phyloP scores from a whole-genome alignment of 208 protist genomes.

The Leishmania major region DNA sequence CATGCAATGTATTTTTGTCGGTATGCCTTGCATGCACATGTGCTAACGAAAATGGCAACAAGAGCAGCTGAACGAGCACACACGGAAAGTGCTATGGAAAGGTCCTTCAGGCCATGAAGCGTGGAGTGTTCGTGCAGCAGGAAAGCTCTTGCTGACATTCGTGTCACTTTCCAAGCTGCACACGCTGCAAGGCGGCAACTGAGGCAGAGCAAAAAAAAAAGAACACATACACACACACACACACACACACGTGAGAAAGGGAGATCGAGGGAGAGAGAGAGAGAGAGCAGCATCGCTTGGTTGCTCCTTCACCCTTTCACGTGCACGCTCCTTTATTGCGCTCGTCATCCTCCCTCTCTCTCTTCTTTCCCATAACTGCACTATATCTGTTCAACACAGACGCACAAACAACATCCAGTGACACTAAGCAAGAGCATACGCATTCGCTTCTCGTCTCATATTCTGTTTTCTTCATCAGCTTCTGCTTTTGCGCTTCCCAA shows the following conservation, averaged over 20 bases:
- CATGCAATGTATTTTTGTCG: background rate
- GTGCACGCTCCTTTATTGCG: background rate
- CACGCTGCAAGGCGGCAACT: background rate
- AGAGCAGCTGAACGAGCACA: background rate
- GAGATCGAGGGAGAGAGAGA: background rate
- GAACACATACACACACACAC: background rate
- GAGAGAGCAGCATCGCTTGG: background rate
- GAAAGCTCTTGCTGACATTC: background rate
- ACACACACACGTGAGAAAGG: background rate
- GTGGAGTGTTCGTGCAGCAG: background rate
- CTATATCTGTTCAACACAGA: background rate
- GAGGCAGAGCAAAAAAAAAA: background rate
- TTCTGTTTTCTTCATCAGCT: background rate
- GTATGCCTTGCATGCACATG: background rate
- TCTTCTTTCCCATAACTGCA: background rate
- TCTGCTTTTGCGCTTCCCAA: background rate
- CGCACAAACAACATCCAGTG: background rate
- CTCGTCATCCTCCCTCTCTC: background rate
- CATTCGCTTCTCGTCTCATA: background rate
- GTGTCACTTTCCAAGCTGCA: background rate
- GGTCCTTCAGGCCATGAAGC: background rate
- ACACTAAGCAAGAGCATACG: background rate
- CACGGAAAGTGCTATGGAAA: background rate
- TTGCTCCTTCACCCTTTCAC: too few relatives aligned
- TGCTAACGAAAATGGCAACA: background rate